Evolutionary conservation across 352 stramenopile species (phyloP).

Genomic region (Pythium dissimile): DNA sequence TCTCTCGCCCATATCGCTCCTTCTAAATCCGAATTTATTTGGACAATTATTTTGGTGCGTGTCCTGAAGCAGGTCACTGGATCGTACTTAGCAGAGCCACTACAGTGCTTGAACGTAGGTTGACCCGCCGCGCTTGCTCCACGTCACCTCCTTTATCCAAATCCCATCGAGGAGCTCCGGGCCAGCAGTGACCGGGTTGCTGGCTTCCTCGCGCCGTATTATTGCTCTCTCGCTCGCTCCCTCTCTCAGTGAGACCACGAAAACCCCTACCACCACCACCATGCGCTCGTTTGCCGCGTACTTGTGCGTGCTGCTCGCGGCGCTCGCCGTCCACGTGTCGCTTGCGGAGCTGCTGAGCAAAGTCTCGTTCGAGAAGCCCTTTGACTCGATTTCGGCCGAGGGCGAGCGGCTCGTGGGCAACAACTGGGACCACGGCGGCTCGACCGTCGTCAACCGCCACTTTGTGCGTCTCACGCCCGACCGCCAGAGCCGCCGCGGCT

Average conservation of each 20-base stretch:
- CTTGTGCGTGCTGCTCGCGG: conserved; percentile 10
- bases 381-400: conserved; percentile 63
- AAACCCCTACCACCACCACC: neutral
- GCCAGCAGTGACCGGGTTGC: neutral
- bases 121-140: conserved; percentile 8
- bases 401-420: conserved; percentile 50
- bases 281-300: conserved; percentile 11
- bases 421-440: conserved; percentile 58
- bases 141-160: conserved; percentile 17
- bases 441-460: conserved; percentile 71
- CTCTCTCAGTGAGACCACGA: neutral
- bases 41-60: too few relatives aligned
- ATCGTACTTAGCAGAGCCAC: neutral
- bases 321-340: conserved; percentile 17
- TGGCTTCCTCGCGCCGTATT: neutral
- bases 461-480: conserved; percentile 81
- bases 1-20: too few relatives aligned
- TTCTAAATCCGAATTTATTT: too few relatives aligned
- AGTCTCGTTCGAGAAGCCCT: conserved; percentile 79
- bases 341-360: conserved; percentile 37
- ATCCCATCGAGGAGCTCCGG: neutral
- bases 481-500: conserved; percentile 69
- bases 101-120: neutral
- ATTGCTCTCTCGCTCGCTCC: neutral
- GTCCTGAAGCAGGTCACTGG: too few relatives aligned